Percentiles rank a stretch among this genome's conserved stretches.
Conservation (phyloP, 148 eudicot species). For the Bassia scoparia region DNA sequence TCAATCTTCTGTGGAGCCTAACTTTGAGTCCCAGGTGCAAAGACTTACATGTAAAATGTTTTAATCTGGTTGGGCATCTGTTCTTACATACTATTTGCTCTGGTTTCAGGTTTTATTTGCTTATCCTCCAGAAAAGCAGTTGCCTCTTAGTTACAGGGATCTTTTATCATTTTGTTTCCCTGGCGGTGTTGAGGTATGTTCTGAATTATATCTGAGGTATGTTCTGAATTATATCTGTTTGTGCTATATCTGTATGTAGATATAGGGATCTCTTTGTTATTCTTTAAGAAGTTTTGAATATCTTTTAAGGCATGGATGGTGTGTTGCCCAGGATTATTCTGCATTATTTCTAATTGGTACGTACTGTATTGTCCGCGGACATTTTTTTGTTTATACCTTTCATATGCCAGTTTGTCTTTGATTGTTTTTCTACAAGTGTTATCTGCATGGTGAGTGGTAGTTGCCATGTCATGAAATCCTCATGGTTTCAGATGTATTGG, state of each 20-base stretch:
- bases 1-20: slow-evolving; percentile 71
- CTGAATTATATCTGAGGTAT: too few species aligned
- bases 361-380: neutral
- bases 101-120: slow-evolving; percentile 81
- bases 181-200: slow-evolving; percentile 87
- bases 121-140: slow-evolving; percentile 86
- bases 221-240: too few species aligned
- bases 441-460: neutral
- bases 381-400: neutral
- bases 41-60: slow-evolving; percentile 7
- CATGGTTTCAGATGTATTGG: too few species aligned
- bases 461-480: neutral
- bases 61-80: slow-evolving; percentile 9
- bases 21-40: slow-evolving; percentile 87
- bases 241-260: neutral
- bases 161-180: slow-evolving; percentile 97
- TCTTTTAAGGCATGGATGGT: neutral
- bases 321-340: neutral
- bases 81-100: slow-evolving; percentile 13
- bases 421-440: too few species aligned
- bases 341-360: neutral
- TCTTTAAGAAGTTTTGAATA: neutral
- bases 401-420: neutral
- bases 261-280: too few species aligned
- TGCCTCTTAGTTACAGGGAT: slow-evolving; percentile 82